Conservation (phyloP, 1,284 basidiomycete genomes). For the Vanrija sp. region DNA sequence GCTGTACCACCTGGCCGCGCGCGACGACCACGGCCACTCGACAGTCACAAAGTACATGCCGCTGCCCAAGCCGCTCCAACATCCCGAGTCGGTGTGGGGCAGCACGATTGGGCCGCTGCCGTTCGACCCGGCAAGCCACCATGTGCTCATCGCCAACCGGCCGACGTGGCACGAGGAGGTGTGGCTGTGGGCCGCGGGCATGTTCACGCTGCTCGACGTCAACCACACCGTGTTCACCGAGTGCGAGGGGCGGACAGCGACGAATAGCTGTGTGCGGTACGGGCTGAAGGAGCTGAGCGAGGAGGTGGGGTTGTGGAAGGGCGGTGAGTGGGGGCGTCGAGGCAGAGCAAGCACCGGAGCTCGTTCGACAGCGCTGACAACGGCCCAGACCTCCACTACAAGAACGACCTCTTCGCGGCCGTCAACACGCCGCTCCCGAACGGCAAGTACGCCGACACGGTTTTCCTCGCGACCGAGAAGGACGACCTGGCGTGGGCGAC, state of each 20-base stretch:
- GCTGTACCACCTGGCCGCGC: not conserved
- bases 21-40: not conserved
- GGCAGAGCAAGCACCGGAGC: too few relatives aligned
- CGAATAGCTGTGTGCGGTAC: not conserved
- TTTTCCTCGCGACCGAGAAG: constrained; percentile 1
- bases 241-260: not conserved
- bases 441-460: not conserved
- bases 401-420: not conserved
- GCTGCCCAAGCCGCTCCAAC: too few relatives aligned
- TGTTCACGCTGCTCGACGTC: not conserved
- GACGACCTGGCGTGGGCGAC: not conserved
- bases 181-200: constrained; percentile 1
- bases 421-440: not conserved
- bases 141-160: not conserved
- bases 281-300: not conserved
- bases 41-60: not conserved
- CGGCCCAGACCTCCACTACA: not conserved
- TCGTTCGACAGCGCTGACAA: too few relatives aligned
- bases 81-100: too few relatives aligned
- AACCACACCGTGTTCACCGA: not conserved
- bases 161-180: constrained; percentile 3
- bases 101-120: not conserved
- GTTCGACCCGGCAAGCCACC: not conserved
- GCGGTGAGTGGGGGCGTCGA: not conserved
- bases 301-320: not conserved